Evolutionary conservation across 495 filamentous ascomycete genomes (phyloP), one percentile per base, ranked within the genome.

Genomic region (Talaromyces nanjingensis): DNA sequence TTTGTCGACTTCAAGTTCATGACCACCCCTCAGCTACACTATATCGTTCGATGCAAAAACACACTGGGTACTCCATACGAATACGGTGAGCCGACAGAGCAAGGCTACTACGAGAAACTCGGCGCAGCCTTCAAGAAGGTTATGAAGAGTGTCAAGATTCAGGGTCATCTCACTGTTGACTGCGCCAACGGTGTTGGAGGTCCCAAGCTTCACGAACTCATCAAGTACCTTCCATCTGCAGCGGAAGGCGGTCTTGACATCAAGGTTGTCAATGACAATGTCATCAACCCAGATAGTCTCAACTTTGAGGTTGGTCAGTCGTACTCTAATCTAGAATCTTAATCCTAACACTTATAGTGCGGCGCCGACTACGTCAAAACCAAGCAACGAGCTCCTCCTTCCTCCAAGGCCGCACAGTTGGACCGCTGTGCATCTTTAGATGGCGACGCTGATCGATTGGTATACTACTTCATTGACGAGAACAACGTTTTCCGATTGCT

Each of bases 281-380:
- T 97, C 33, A 84, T 93, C 64, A 87, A 91, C 61, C 90, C 93
- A 33, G 91, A 97, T 67, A 84, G 86, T 58, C 79, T 98, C 67
- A 98, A 98, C 73, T 83, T 89, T 31, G 89, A 96, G 70, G 91
- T 93, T 83, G 65, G 82, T 54, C 49, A 6, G 49, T 49, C 22
- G 56, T 18, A 53, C 6, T 64, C 37, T 27, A 56, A 16, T 16
- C 22, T 14, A 7, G 5, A 16, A 16, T 22, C 4, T 27, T 14
- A 14, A 29, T 56, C 12, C 12, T 56, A 20, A 14, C 24, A 52
- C 59, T 59, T 59, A 34, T 64, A 96, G 90, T 97, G 91, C 69
- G 94, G 94, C 75, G 94, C 94, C 73, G 94, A 98, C 72, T 97
- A 87, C 65, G 96, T 98, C 65, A 98, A 98, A 75, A 98, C 94